These are phyloP conservation scores for Cryphonectria japonica DNA, from an alignment of 2,329 filamentous ascomycete genomes.

Conservation along the genomic window DNA sequence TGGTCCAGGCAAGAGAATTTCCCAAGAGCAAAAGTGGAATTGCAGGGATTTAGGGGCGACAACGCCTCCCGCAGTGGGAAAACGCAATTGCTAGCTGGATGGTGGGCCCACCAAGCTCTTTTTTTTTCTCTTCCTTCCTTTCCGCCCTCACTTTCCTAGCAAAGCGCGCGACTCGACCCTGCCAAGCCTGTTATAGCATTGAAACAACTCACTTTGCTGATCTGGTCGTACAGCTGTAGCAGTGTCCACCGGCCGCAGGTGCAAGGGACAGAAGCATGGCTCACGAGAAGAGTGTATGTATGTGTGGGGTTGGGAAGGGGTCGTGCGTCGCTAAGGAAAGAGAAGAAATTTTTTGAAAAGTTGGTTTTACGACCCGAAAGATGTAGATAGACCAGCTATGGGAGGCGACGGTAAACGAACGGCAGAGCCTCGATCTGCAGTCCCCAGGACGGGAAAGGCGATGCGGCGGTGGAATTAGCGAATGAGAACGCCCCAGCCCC, in stretches of 20 bases:
- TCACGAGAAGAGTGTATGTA: background rate
- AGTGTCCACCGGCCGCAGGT: background rate
- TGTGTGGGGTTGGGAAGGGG: too few species aligned
- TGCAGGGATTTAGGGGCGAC: constrained; percentile 14
- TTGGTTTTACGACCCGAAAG: background rate
- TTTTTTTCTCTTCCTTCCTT: background rate
- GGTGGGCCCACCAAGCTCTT: constrained; percentile 6
- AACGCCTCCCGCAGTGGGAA: background rate
- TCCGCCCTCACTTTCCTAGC: background rate
- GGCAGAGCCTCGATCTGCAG: constrained; percentile 14
- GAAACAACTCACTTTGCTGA: background rate
- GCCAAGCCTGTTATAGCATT: background rate
- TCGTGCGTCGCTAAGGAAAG: background rate
- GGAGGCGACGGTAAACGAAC: constrained; percentile 1
- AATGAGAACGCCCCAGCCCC: background rate
- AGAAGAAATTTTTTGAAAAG: background rate
- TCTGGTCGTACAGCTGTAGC: constrained; percentile 7
- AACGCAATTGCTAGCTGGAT: background rate
- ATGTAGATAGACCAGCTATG: background rate
- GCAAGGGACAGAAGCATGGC: background rate
- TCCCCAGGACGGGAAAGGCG: background rate
- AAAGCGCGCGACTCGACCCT: constrained; percentile 9
- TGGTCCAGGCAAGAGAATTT: constrained; percentile 12
- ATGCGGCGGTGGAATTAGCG: constrained; percentile 5
- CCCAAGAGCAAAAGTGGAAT: background rate